Conservation (phyloP, 2,329 filamentous ascomycete genomes). For the Pseudofabraea citricarpa region DNA sequence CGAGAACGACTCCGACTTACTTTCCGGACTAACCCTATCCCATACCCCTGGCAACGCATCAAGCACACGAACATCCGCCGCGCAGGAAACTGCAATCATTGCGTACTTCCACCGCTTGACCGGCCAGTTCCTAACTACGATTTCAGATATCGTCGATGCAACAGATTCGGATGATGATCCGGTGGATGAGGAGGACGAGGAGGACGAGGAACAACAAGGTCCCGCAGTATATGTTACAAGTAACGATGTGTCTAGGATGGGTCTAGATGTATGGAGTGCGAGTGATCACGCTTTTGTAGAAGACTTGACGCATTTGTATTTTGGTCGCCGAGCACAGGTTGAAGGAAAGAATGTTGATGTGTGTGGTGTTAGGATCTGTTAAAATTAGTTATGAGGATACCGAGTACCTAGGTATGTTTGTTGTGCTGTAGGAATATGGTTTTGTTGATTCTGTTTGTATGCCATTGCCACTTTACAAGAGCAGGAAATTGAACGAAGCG, state of each 20-base stretch:
- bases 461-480: too few relatives aligned
- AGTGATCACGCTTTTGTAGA: constrained; percentile 64
- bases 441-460: too few relatives aligned
- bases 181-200: constrained; percentile 29
- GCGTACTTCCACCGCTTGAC: constrained; percentile 80
- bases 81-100: constrained; percentile 62
- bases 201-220: constrained; percentile 22
- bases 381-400: constrained; percentile 16
- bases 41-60: constrained; percentile 7
- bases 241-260: constrained; percentile 65
- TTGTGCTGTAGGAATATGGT: too few relatives aligned
- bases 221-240: constrained; percentile 49
- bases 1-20: constrained; percentile 48
- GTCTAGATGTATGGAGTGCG: constrained; percentile 72
- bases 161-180: constrained; percentile 30
- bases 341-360: constrained; percentile 67
- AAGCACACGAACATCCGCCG: constrained; percentile 3
- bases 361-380: constrained; percentile 70
- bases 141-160: constrained; percentile 56
- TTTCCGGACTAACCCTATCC: constrained; percentile 44
- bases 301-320: constrained; percentile 60
- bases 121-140: constrained; percentile 54
- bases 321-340: constrained; percentile 56
- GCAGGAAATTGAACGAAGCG: too few relatives aligned
- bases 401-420: too few relatives aligned